Conservation (phyloP, 495 filamentous ascomycete species). For the Aspergillus affinis region DNA sequence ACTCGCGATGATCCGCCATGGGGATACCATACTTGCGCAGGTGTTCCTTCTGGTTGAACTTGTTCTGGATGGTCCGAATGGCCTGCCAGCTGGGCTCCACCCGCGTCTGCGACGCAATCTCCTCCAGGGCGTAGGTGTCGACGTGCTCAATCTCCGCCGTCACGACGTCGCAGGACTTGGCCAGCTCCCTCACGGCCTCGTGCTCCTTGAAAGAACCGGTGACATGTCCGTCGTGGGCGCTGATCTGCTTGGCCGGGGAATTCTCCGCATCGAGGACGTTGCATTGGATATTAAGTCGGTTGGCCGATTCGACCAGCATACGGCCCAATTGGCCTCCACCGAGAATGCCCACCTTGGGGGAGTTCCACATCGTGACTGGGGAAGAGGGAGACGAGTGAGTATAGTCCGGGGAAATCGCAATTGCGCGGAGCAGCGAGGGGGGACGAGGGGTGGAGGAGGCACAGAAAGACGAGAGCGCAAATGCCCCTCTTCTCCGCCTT, state of each 20-base stretch:
- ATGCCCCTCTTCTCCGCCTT: slow-evolving; percentile 31
- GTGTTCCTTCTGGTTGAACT: slow-evolving; percentile 88
- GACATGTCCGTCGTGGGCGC: slow-evolving; percentile 69
- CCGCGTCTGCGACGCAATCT: slow-evolving; percentile 62
- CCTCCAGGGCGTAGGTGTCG: slow-evolving; percentile 85
- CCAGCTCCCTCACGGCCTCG: slow-evolving; percentile 72
- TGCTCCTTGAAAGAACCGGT: slow-evolving; percentile 82
- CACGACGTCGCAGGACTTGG: slow-evolving; percentile 74
- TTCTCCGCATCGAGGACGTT: slow-evolving; percentile 76
- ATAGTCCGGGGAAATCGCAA: slow-evolving; percentile 12
- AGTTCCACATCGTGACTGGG: slow-evolving; percentile 44
- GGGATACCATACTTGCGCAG: slow-evolving; percentile 64
- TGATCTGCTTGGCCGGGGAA: slow-evolving; percentile 89
- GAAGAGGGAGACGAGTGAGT: slow-evolving; percentile 4
- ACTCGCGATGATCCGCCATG: slow-evolving; percentile 65
- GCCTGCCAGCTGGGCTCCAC: slow-evolving; percentile 91
- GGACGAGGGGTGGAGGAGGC: background rate
- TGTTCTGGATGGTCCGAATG: slow-evolving; percentile 92
- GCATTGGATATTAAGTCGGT: slow-evolving; percentile 77
- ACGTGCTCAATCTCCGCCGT: slow-evolving; percentile 99
- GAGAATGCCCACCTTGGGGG: slow-evolving; percentile 62
- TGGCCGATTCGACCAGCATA: slow-evolving; percentile 93
- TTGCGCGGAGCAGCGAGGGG: slow-evolving; percentile 13
- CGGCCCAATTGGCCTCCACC: slow-evolving; percentile 85
- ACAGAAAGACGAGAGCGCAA: slow-evolving; percentile 3